Conservation (phyloP, 2,329 filamentous ascomycete species). For the Epichloe uncinata region DNA sequence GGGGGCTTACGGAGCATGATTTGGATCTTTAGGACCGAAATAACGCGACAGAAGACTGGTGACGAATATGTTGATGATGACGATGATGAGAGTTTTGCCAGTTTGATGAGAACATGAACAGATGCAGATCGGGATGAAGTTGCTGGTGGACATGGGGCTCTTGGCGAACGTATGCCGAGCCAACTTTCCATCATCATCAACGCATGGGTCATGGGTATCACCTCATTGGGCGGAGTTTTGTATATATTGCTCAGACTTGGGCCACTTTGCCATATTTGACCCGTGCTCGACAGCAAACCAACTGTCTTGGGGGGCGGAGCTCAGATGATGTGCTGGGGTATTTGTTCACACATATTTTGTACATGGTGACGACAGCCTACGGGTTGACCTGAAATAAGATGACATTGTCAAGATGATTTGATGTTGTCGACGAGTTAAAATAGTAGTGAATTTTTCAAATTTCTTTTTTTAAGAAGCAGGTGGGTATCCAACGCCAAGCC, state of each 20-base stretch:
- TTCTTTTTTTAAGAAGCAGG: too few species aligned
- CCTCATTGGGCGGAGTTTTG: slow-evolving; percentile 8
- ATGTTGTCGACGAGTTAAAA: too few species aligned
- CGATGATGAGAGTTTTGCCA: background rate
- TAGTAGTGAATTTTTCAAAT: too few species aligned
- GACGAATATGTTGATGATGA: background rate
- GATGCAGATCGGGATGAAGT: background rate
- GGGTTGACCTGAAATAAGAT: too few species aligned
- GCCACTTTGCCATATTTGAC: background rate
- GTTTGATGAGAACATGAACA: background rate
- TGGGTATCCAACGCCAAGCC: background rate
- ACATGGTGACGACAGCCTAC: background rate
- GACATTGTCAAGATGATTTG: too few species aligned
- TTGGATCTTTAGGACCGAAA: background rate
- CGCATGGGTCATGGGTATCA: background rate
- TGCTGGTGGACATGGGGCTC: background rate
- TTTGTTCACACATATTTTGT: background rate
- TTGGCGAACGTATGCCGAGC: background rate
- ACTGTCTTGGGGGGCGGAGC: background rate
- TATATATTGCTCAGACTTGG: background rate
- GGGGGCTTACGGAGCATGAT: background rate
- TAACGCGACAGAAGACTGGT: background rate
- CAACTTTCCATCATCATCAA: background rate
- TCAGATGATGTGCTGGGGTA: background rate
- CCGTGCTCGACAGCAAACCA: background rate